Base-by-base conservation (phyloP, 331 rosid genomes). In the Acacia pycnantha region DNA sequence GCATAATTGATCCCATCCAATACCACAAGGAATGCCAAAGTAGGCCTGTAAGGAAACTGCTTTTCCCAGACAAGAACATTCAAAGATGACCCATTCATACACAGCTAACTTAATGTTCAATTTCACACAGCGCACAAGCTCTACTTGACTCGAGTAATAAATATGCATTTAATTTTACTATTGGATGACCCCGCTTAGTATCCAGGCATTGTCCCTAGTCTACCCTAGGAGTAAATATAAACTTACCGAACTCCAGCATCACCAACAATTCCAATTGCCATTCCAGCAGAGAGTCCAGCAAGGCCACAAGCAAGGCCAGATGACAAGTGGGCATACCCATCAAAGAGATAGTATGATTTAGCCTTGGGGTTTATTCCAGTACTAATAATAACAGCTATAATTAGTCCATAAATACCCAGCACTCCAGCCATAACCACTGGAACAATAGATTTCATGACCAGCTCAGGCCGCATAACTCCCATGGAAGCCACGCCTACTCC, bases 371-470 rank as follows among this genome's bases (percentile, higher is more conserved):
- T 90, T 8, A 92, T 89, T 40, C 94, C 93, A 24, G 97, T 92
- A 29, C 94, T 90, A 5, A 92, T 92, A 62, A 92, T 92, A 33
- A 92, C 97, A 70, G 94, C 97, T 2, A 92, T 88, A 40, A 90
- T 90, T 24, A 92, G 83, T 1, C 97, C 94, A 58, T 92, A 88
- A 67, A 92, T 92, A 18, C 92, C 94, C 66, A 92, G 81, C 70
- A 92, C 94, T 12, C 97, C 91, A 19, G 97, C 94, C 97, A 92
- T 92, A 83, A 92, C 94, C 40, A 92, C 91, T 2, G 97, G 94
- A 6, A 90, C 97, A 26, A 92, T 90, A 53, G 97, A 92, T n/a
- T 92, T 92, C 97, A 92, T 90, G 24, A 92, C 94, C 26, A 90
- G 91, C 90, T 92, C 92, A 0, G 94, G 97, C 76, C 97, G 75